A percentile compares a stretch with the other conserved stretches of the same genome.
Conservation (phyloP, 768 basidiomycete genomes). For the Rubroboletus satanas region DNA sequence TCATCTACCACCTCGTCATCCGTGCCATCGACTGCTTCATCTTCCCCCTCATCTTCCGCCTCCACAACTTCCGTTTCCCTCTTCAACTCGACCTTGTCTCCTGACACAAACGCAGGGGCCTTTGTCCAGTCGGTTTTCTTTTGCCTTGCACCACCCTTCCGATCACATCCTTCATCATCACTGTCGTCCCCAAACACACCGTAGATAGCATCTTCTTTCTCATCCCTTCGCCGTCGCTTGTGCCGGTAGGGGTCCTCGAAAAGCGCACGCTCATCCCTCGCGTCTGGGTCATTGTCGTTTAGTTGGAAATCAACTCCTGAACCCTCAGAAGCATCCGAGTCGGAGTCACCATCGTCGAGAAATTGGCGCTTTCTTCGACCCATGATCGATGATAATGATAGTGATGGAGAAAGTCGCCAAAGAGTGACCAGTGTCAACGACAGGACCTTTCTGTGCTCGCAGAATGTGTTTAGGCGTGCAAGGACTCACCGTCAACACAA, state of each 20-base stretch:
- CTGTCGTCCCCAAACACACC: conserved; percentile 73
- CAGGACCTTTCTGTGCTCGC: neutral
- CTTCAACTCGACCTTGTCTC: conserved; percentile 40
- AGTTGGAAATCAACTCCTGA: conserved; percentile 51
- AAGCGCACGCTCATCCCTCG: conserved; percentile 67
- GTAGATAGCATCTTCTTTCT: conserved; percentile 71
- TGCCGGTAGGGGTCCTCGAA: conserved; percentile 74
- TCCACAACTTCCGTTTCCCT: conserved; percentile 41
- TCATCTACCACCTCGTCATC: conserved; percentile 34
- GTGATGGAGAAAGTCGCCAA: neutral
- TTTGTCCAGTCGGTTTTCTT: conserved; percentile 67
- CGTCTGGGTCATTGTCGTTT: conserved; percentile 55
- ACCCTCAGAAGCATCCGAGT: conserved; percentile 64
- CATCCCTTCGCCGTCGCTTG: conserved; percentile 62
- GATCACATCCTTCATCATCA: conserved; percentile 50
- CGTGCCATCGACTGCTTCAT: conserved; percentile 34
- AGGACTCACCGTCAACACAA: conserved; percentile 11
- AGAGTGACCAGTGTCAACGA: conserved; percentile 1
- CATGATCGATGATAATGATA: conserved; percentile 40
- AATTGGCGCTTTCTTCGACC: conserved; percentile 72
- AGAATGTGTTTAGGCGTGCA: neutral
- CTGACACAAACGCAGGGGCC: conserved; percentile 70
- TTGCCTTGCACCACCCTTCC: conserved; percentile 23
- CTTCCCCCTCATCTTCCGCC: conserved; percentile 35
- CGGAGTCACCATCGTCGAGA: conserved; percentile 68